Conservation (phyloP, 2,329 filamentous ascomycete genomes). For the Xylariaceae sp. region DNA sequence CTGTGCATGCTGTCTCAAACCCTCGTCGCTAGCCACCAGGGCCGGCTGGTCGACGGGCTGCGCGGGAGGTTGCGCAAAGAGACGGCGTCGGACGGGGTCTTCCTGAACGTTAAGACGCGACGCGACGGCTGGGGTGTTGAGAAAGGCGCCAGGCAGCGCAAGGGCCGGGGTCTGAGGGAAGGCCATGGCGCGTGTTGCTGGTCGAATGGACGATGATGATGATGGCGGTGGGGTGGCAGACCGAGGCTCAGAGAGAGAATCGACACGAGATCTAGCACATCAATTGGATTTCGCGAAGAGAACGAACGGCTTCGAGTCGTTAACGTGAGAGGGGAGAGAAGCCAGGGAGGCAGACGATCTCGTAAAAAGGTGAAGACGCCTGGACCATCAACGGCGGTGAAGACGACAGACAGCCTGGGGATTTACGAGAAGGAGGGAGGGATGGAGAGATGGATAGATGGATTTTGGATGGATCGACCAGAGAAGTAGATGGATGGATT, state of each 20-base stretch:
- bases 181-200: constrained; percentile 40
- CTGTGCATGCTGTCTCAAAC: constrained; percentile 27
- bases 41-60: constrained; percentile 16
- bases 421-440: background rate
- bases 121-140: constrained; percentile 64
- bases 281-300: background rate
- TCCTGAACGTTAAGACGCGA: constrained; percentile 42
- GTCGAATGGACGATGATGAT: constrained; percentile 2
- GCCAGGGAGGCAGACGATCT: constrained; percentile 28
- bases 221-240: background rate
- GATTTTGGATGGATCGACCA: background rate
- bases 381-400: constrained; percentile 31
- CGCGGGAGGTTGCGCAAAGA: constrained; percentile 38
- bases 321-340: constrained; percentile 16
- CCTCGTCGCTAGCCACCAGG: constrained; percentile 19
- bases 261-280: constrained; percentile 4
- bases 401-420: constrained; percentile 3
- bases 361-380: constrained; percentile 24
- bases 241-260: background rate
- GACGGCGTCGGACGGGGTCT: constrained; percentile 47
- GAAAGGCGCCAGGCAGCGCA: constrained; percentile 67
- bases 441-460: background rate
- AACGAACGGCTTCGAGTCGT: constrained; percentile 12
- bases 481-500: background rate
- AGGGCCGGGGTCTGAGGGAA: constrained; percentile 60